Evolutionary conservation across 768 basidiomycete genomes (phyloP), one percentile per base, ranked within the genome.

Genomic region (Kwoniella shandongensis): DNA sequence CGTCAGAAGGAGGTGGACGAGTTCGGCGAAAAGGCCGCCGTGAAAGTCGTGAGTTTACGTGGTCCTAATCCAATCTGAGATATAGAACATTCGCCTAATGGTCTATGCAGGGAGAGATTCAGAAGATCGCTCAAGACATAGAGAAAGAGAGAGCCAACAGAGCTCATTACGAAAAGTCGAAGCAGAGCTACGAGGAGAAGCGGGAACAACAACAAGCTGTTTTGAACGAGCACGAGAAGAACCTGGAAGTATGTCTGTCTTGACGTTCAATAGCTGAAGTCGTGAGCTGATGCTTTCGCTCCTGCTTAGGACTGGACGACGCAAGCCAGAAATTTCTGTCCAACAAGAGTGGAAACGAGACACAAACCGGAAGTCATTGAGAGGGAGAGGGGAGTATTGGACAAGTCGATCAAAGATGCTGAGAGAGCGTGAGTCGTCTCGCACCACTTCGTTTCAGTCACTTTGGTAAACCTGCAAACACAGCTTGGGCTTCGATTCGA

Each of bases 1-100:
- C 77, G 80, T 1, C 79, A 87, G 54, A 79, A 73, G 6, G 75
- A 78, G 3, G 81, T 81, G 2, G 78, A 81, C 15, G 77, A 81
- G 11, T 32, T 32, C 13, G 32, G 7, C 7, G 32, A 32, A 13
- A 6, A 32, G 13, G 32, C 13, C 7, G 13, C 6, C 13, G 32
- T 13, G 6, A 6, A 13, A 32, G 32, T 32, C 7, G 32, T 32
- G 32, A 32, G 32, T 32, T 6, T n/a, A n/a, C n/a, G n/a, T n/a
- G n/a, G n/a, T n/a, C n/a, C n/a, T n/a, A n/a, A n/a, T n/a, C n/a
- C n/a, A n/a, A n/a, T n/a, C n/a, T n/a, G n/a, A n/a, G n/a, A n/a
- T n/a, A n/a, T n/a, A n/a, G n/a, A n/a, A n/a, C n/a, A n/a, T n/a
- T n/a, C 32, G 32, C 32, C 13, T 32, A 13, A 32, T 6, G 32